Evolutionary conservation across 2,329 filamentous ascomycete genomes (phyloP), one percentile per base, ranked within the genome.

Genomic region (Aspergillus sp.): DNA sequence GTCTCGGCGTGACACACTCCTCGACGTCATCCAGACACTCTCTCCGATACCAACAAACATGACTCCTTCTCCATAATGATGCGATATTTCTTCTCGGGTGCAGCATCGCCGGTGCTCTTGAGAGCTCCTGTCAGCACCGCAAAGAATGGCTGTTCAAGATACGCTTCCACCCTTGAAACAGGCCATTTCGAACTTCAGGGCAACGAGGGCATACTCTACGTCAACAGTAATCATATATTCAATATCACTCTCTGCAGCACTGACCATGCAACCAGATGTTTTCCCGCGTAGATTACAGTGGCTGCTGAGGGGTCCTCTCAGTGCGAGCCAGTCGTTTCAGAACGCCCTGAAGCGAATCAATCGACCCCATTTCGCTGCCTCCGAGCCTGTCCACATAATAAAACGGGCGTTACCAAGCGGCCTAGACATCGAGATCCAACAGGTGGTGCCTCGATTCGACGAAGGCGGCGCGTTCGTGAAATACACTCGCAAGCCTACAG

Each of bases 381-480:
- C 73, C 5, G 72, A 80, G 37, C 74, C 77, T 0, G 51, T 64
- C 15, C 60, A 61, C 19, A 66, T 80, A 12, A 62, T 77, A 10
- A 59, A 72, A 28, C 71, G 71, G 33, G 80, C 78, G 1, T 74
- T 85, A 15, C 82, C 81, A 1, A 56, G 66, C 4, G 69, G 69
- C 7, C 49, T 80, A 2, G 67, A 74, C 1, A 65, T 93, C 29
- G 77, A 80, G 36, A 75, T 94, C 29, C 83, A 78, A 3, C 81
- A 93, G 49, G 80, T 95, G 11, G 59, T 95, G 12, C 86, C 88
- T 0, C 74, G 86, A 3, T 68, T 93, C 16, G 88, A 93, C 49
- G 91, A 98, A 52, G 91, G 91, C 11, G 91, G 91, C 8, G 86
- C 85, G 1, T 96, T 93, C 55, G 79, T 96, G 56, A 95, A 93